Evolutionary conservation across 805 yeast genomes (phyloP).

Genomic region (Kuraishia hungarica): DNA sequence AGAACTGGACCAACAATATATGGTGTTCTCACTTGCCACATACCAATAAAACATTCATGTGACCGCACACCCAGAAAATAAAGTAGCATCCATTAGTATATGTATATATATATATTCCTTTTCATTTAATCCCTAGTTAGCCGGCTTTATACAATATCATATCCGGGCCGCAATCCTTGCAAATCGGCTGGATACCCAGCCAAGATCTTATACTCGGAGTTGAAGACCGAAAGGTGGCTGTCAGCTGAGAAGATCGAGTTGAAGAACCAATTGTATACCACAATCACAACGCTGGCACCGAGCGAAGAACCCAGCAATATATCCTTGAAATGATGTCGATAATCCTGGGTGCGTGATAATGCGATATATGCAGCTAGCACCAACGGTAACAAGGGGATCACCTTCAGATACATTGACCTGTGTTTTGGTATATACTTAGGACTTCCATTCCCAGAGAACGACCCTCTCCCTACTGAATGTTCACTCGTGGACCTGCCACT

Average conservation of each 20-base stretch:
- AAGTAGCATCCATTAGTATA: too few species aligned
- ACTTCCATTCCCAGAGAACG: conserved; percentile 25
- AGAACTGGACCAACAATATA: too few species aligned
- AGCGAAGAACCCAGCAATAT: conserved; percentile 57
- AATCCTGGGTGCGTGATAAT: conserved; percentile 80
- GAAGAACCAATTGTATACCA: conserved; percentile 18
- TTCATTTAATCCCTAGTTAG: background rate
- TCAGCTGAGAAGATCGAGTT: background rate
- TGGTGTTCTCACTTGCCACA: too few species aligned
- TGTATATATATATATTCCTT: too few species aligned
- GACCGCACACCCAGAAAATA: too few species aligned
- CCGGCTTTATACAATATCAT: background rate
- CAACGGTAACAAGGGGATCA: conserved; percentile 44
- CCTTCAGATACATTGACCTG: background rate
- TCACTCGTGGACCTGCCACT: background rate
- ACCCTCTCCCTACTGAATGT: conserved; percentile 34
- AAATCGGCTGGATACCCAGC: background rate
- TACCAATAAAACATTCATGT: too few species aligned
- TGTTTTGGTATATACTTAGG: background rate
- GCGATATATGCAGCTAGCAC: conserved; percentile 74
- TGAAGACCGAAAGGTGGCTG: background rate
- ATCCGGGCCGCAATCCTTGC: background rate
- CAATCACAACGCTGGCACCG: conserved; percentile 46
- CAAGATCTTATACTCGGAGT: conserved; percentile 1
- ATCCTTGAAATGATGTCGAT: conserved; percentile 89